These are phyloP conservation scores for Asclepias syriaca DNA, from an alignment of 257 asterid genomes.

Conservation along the genomic window DNA sequence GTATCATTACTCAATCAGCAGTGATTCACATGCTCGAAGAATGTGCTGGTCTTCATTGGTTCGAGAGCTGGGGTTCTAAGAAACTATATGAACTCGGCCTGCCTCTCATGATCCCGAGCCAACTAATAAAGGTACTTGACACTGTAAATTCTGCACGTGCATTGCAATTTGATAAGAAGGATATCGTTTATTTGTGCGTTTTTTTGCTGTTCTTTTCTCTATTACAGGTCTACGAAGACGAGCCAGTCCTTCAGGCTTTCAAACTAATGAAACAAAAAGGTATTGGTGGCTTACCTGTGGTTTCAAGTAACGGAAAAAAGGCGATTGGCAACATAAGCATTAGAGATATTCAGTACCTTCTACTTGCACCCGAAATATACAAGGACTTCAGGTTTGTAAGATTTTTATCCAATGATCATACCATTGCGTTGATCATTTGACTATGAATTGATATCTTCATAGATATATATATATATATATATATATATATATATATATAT, in stretches of 20 bases:
- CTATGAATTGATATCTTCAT: too few species aligned
- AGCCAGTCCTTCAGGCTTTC: conserved; percentile 94
- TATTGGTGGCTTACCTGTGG: conserved; percentile 90
- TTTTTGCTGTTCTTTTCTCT: too few species aligned
- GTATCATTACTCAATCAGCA: conserved; percentile 83
- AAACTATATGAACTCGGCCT: conserved; percentile 85
- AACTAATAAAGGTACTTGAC: conserved; percentile 56
- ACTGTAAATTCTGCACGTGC: neutral
- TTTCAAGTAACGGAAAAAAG: conserved; percentile 59
- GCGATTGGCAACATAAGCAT: conserved; percentile 94
- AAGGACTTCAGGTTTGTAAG: conserved; percentile 62
- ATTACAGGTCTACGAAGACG: conserved; percentile 72
- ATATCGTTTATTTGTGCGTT: neutral
- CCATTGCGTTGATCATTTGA: too few species aligned
- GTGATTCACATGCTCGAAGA: conserved; percentile 97
- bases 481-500: too few species aligned
- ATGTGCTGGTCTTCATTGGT: conserved; percentile 97
- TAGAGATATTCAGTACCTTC: conserved; percentile 93
- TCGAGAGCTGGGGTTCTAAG: conserved; percentile 95
- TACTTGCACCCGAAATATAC: conserved; percentile 89
- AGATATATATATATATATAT: too few species aligned
- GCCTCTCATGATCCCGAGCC: conserved; percentile 62
- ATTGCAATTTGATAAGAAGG: neutral
- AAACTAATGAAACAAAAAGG: conserved; percentile 86
- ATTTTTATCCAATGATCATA: neutral